Evolutionary conservation across 1,284 basidiomycete species (phyloP), one percentile per base, ranked within the genome.

Genomic region (Moesziomyces globuligerus): DNA sequence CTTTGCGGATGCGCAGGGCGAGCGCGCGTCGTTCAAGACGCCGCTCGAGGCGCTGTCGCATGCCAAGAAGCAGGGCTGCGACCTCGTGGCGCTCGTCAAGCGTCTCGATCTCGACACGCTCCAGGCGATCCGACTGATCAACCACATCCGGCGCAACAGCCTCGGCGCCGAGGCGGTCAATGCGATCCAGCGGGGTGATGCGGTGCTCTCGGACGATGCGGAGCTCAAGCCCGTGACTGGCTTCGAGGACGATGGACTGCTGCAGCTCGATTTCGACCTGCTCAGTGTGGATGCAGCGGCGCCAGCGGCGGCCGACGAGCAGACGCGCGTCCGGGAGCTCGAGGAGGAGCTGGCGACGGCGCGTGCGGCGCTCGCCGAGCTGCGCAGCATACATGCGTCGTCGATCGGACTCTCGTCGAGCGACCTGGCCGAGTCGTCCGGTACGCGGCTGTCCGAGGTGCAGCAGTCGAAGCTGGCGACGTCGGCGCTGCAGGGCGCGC

Each of bases 71-170:
- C 29, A 57, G 7, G 80, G 75, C 1, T 78, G 76, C 55, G 79
- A 82, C 48, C 40, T 81, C 7, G 62, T 64, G 7, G 42, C 41
- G 9, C 43, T 81, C 13, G 78, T 79, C 0, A 7, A 37, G 3
- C 34, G 42, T 3, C 50, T 74, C 8, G 17, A 55, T 11, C 66
- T 82, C 18, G 80, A 82, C 44, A 57, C 80, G 20, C 49, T 81
- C 8, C 73, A 78, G 48, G 71, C 74, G 20, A 80, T 82, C 40
- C 70, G 80, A 0, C 62, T 82, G 20, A 69, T 82, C 70, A 82
- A 82, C 48, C 68, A 78, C 50, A 53, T 79, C 4, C 51, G 80
- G 0, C 48, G 80, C 5, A 57, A 60, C 32, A 41, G 45, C 0
- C 38, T 70, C 15, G 32, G 32, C 32, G 15, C 17, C 10, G 15